These are phyloP conservation scores for Cladosporium sphaerospermum DNA, from an alignment of 2,329 filamentous ascomycete species.

Conservation along the genomic window DNA sequence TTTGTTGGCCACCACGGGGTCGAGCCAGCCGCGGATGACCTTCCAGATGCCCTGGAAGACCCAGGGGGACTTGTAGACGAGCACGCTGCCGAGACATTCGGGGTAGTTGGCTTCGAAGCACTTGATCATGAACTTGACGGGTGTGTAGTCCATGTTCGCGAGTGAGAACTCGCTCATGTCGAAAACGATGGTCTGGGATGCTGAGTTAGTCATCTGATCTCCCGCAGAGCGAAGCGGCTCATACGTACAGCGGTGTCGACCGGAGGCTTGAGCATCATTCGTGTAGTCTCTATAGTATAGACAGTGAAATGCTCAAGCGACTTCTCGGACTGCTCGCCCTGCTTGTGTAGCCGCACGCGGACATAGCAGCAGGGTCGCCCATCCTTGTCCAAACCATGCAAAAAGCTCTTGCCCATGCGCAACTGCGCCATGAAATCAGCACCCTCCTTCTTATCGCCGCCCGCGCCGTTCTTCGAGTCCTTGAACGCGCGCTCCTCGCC, in stretches of 20 bases:
- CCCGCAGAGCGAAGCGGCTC: not conserved
- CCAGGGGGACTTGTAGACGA: slow-evolving; percentile 96
- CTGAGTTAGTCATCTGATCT: not conserved
- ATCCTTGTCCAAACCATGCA: slow-evolving; percentile 79
- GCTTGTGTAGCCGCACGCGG: slow-evolving; percentile 71
- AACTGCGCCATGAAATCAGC: slow-evolving; percentile 78
- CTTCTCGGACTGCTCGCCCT: slow-evolving; percentile 74
- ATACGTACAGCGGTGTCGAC: slow-evolving; percentile 80
- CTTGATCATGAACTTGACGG: slow-evolving; percentile 99
- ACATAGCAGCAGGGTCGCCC: slow-evolving; percentile 85
- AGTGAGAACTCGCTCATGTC: slow-evolving; percentile 93
- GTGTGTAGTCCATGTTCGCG: slow-evolving; percentile 96
- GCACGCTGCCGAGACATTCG: slow-evolving; percentile 78
- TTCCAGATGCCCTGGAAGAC: slow-evolving; percentile 97
- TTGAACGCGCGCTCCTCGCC: slow-evolving; percentile 65
- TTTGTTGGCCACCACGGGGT: slow-evolving; percentile 91
- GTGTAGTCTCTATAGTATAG: slow-evolving; percentile 88
- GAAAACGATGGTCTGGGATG: slow-evolving; percentile 75
- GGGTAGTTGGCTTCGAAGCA: slow-evolving; percentile 99
- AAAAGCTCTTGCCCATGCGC: slow-evolving; percentile 84
- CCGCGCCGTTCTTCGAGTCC: slow-evolving; percentile 56
- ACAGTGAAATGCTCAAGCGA: slow-evolving; percentile 86
- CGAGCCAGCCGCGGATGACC: slow-evolving; percentile 91
- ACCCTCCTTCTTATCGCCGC: slow-evolving; percentile 59
- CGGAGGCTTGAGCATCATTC: slow-evolving; percentile 70